Evolutionary conservation across 108 stramenopile species (phyloP), one percentile per base, ranked within the genome.

Genomic region (Stephanodiscus triporus): DNA sequence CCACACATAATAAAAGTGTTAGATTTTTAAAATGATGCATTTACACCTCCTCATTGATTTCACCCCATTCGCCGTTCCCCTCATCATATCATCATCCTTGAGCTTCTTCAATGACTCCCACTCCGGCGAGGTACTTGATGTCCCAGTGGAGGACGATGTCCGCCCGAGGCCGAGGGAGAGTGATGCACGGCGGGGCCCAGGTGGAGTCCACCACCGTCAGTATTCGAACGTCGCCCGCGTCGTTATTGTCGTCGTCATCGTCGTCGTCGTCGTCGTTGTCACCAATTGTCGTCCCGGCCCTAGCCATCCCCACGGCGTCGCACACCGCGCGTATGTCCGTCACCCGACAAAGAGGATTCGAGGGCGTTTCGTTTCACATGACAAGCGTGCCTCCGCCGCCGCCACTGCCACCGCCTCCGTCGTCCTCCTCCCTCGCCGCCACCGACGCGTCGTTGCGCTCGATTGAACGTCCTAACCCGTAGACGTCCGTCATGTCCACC

Each of bases 321-420:
- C 85, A 89, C 16, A 92, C 59, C 29, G 66, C 68, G 55, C 66
- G 66, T 26, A 97, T 85, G 72, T 96, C 90, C 7, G 91, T 81
- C 24, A 97, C 88, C 26, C 95, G 77, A 49, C 84, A 87, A 29
- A 83, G 49, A 2, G 96, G 96, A 75, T 97, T 97, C 19, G 93
- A 94, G 0, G 96, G 96, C 26, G 86, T 94, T 77, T 97, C 96
- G 82, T 94, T 89, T 94, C 96, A 97, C 9, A 97, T 80, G 72
- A 97, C 70, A 13, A 90, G 49, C n/a, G 70, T 70, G 10, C 78
- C 61, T 53, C 51, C 75, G 16, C 54, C 40, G 34, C 43, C 43
- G 1, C 9, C 11, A 9, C 40, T 9, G n/a, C 40, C 40, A 1
- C 11, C 40, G 10, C 40, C 11, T 1, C 40, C 40, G 9, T 42